Evolutionary conservation across 2,329 filamentous ascomycete genomes (phyloP).

Genomic region (Dryadomyces quercus-mongolicae): DNA sequence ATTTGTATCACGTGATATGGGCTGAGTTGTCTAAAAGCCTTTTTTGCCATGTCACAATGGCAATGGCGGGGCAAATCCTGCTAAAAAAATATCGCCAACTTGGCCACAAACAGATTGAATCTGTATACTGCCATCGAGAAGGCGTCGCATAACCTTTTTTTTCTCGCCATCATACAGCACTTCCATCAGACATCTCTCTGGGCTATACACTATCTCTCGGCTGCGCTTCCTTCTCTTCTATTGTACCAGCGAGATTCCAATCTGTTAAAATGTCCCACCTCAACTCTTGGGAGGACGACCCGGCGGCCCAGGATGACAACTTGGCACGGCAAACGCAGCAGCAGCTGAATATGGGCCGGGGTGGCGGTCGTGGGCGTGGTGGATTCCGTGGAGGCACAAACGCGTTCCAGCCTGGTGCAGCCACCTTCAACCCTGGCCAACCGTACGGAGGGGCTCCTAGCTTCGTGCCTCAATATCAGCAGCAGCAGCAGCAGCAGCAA

Average conservation of each 20-base stretch:
- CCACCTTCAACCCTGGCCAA: slow-evolving; percentile 49
- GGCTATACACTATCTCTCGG: not conserved
- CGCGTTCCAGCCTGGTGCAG: slow-evolving; percentile 62
- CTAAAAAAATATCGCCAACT: not conserved
- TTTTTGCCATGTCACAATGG: not conserved
- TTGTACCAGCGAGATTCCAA: not conserved
- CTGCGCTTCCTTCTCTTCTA: not conserved
- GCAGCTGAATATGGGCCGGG: slow-evolving; percentile 57
- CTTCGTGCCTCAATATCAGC: slow-evolving; percentile 26
- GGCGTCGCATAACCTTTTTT: not conserved
- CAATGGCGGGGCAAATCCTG: slow-evolving; percentile 10
- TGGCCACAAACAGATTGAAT: not conserved
- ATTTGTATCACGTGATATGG: not conserved
- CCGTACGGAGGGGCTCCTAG: slow-evolving; percentile 39
- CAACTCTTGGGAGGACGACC: slow-evolving; percentile 91
- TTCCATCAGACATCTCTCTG: not conserved
- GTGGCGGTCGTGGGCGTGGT: slow-evolving; percentile 6
- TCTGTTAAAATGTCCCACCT: slow-evolving; percentile 43
- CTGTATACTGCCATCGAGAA: not conserved
- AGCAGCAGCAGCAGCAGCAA: slow-evolving; percentile 13
- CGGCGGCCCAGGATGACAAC: slow-evolving; percentile 63
- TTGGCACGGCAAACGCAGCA: slow-evolving; percentile 66
- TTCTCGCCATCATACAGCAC: not conserved
- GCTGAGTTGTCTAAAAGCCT: not conserved
- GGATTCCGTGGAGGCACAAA: slow-evolving; percentile 54